Evolutionary conservation across 768 basidiomycete genomes (phyloP), one percentile per base, ranked within the genome.

Genomic region (Mycena galopus): DNA sequence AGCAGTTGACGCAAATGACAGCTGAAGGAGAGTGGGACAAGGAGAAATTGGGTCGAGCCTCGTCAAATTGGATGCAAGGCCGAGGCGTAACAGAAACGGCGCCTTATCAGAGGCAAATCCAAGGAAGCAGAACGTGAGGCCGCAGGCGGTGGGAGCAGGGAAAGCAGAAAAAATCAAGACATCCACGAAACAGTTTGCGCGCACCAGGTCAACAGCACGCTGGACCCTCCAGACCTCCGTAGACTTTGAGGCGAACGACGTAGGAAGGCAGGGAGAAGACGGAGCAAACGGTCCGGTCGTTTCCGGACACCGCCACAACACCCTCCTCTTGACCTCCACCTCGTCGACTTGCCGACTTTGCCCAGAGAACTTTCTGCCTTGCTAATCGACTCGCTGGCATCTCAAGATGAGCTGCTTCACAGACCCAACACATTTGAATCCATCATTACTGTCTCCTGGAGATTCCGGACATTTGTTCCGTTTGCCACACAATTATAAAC

Each of bases 41-140:
- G 55, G 55, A 56, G 55, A 56, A 33, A 56, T 56, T 32, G 55
- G 55, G 55, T 56, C 55, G 55, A 56, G 55, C 32, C 30, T 56
- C 33, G 55, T 32, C n/a, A 56, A 56, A 56, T 56, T 56, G 55
- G 55, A 33, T 56, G 55, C 55, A 56, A 56, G 55, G 33, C 55
- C 17, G 55, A 30, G 55, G 30, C n/a, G 30, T 56, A 56, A 56
- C 30, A 56, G 55, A 32, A 56, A 56, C 55, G 55, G 55, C 55
- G 55, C 33, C 55, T 56, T 56, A 56, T 56, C 29, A 7, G 17
- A n/a, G n/a, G n/a, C n/a, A n/a, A n/a, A n/a, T n/a, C n/a, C n/a
- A n/a, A n/a, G n/a, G n/a, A n/a, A n/a, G n/a, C n/a, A n/a, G n/a
- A n/a, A n/a, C n/a, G n/a, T n/a, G n/a, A n/a, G n/a, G n/a, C n/a